Evolutionary conservation across 2,329 filamentous ascomycete species (phyloP).

Genomic region (Keithomyces neogunnii): DNA sequence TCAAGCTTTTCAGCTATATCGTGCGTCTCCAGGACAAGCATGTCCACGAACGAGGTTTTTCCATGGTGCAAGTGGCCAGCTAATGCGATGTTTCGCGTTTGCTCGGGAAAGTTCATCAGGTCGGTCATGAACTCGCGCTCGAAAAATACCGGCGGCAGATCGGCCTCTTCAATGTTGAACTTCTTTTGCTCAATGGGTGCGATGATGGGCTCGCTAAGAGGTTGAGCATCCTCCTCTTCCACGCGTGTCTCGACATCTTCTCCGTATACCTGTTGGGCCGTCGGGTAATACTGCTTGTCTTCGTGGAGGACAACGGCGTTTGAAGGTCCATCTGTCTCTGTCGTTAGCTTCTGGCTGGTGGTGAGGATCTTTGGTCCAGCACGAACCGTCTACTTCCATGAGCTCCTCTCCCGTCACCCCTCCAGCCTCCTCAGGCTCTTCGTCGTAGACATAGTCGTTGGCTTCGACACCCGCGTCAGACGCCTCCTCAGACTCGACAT

Average conservation of each 20-base stretch:
- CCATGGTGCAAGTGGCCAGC: slow-evolving; percentile 94
- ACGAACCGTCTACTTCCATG: slow-evolving; percentile 82
- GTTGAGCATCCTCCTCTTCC: slow-evolving; percentile 94
- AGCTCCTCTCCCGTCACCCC: slow-evolving; percentile 64
- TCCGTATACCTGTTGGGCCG: slow-evolving; percentile 93
- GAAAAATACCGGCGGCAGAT: slow-evolving; percentile 82
- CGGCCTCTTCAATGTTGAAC: slow-evolving; percentile 86
- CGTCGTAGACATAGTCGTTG: slow-evolving; percentile 73
- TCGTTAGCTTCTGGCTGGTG: not conserved
- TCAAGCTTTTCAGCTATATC: slow-evolving; percentile 73
- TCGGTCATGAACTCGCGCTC: slow-evolving; percentile 90
- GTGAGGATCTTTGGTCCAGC: not conserved
- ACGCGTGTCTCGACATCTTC: slow-evolving; percentile 91
- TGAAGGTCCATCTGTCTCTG: slow-evolving; percentile 63
- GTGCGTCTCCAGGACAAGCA: slow-evolving; percentile 93
- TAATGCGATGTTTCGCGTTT: slow-evolving; percentile 86
- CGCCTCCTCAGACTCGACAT: slow-evolving; percentile 74
- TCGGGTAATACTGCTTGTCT: slow-evolving; percentile 99
- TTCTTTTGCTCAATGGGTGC: slow-evolving; percentile 91
- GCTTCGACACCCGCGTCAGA: slow-evolving; percentile 68
- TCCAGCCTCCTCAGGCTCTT: slow-evolving; percentile 60
- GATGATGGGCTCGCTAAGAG: slow-evolving; percentile 85
- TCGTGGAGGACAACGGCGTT: slow-evolving; percentile 98
- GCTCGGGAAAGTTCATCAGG: slow-evolving; percentile 90
- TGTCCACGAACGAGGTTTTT: slow-evolving; percentile 97